Conservation (phyloP, 164 flowering plant species). For the Magnolia officinalis region DNA sequence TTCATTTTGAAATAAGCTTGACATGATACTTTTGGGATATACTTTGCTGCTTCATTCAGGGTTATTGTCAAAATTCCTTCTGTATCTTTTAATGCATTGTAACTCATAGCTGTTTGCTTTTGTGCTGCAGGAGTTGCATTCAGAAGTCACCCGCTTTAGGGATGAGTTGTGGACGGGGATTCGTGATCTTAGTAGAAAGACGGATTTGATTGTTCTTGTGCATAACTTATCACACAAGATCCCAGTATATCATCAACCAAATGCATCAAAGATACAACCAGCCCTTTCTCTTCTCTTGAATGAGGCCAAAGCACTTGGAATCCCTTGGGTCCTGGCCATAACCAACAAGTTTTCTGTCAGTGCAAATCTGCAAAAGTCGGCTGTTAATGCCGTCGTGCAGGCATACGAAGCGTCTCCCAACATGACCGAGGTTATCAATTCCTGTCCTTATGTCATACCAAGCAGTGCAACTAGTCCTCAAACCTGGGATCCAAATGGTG, state of each 20-base stretch:
- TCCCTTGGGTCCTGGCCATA: conserved; percentile 93
- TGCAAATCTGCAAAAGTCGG: conserved; percentile 82
- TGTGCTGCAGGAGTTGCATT: conserved; percentile 62
- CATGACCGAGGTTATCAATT: conserved; percentile 66
- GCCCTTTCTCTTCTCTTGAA: conserved; percentile 75
- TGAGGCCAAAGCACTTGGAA: conserved; percentile 85
- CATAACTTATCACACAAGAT: conserved; percentile 89
- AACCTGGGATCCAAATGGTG: conserved; percentile 32
- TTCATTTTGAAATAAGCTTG: too few species aligned
- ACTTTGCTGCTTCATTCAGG: too few species aligned
- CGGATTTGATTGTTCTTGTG: conserved; percentile 85
- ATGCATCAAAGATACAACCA: conserved; percentile 49
- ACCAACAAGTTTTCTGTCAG: conserved; percentile 94
- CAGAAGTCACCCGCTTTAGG: conserved; percentile 61
- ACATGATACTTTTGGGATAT: too few species aligned
- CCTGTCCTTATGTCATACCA: conserved; percentile 77
- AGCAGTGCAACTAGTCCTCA: conserved; percentile 44
- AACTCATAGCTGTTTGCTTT: neutral
- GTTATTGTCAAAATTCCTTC: too few species aligned
- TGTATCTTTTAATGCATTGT: too few species aligned
- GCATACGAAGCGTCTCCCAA: conserved; percentile 75
- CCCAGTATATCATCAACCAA: conserved; percentile 48
- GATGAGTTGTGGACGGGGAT: conserved; percentile 89
- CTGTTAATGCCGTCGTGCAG: conserved; percentile 60
- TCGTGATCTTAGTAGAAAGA: conserved; percentile 76